Conservation (phyloP, 2,329 filamentous ascomycete genomes). For the Ophiostoma piceae region DNA sequence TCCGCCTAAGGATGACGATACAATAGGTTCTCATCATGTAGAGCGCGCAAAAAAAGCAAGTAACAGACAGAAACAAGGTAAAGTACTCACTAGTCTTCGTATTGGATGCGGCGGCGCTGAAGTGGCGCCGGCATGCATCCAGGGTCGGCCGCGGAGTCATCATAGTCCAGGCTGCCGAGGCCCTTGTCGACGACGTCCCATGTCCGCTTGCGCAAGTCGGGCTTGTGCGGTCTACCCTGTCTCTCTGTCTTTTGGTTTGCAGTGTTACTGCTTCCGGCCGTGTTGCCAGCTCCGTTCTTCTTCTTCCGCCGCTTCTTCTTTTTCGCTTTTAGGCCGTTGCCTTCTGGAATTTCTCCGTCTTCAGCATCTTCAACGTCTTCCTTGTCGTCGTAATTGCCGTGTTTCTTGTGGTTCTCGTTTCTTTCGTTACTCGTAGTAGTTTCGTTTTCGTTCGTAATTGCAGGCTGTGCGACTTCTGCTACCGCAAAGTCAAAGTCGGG, state of each 20-base stretch:
- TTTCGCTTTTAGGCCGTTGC: constrained; percentile 29
- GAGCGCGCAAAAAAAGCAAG: not conserved
- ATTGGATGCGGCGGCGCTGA: constrained; percentile 44
- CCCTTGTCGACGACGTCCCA: constrained; percentile 62
- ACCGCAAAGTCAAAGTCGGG: constrained; percentile 7
- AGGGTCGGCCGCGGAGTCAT: constrained; percentile 37
- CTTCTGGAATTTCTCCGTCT: constrained; percentile 23
- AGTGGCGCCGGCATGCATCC: constrained; percentile 30
- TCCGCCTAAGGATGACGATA: constrained; percentile 99
- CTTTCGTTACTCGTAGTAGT: not conserved
- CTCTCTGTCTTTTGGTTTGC: constrained; percentile 36
- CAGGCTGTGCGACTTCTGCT: not conserved
- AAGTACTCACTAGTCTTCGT: constrained; percentile 37
- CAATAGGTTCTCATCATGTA: constrained; percentile 72
- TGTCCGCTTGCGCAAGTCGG: constrained; percentile 60
- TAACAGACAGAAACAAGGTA: not conserved
- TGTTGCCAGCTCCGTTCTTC: constrained; percentile 32
- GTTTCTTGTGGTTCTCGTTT: constrained; percentile 24
- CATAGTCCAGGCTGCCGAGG: constrained; percentile 57
- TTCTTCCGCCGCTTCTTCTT: constrained; percentile 23
- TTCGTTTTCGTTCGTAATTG: not conserved
- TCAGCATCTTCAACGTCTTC: not conserved
- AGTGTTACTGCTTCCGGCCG: constrained; percentile 27
- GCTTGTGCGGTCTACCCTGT: constrained; percentile 29
- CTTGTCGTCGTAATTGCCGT: not conserved